Conservation (phyloP, 805 yeast species). For the Hanseniaspora lachancei region DNA sequence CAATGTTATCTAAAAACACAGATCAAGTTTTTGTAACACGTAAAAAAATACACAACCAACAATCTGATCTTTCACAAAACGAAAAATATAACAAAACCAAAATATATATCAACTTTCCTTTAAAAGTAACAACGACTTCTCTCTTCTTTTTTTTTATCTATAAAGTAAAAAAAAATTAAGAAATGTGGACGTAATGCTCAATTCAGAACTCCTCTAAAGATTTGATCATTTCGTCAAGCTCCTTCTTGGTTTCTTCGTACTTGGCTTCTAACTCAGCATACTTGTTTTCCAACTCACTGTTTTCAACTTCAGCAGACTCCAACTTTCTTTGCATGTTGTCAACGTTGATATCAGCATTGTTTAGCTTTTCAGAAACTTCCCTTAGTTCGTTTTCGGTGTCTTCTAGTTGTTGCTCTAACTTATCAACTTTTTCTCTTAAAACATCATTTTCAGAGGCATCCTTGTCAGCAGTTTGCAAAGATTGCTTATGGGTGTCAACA, state of each 20-base stretch:
- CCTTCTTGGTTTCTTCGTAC: conserved; percentile 75
- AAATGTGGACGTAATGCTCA: too few species aligned
- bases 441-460: conserved; percentile 83
- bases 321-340: conserved; percentile 94
- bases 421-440: conserved; percentile 76
- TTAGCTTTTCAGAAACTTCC: conserved; percentile 84
- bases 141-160: too few species aligned
- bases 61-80: too few species aligned
- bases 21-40: too few species aligned
- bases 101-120: too few species aligned
- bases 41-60: too few species aligned
- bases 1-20: too few species aligned
- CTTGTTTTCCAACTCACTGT: conserved; percentile 80
- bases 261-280: conserved; percentile 75
- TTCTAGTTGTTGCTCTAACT: conserved; percentile 84
- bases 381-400: conserved; percentile 79
- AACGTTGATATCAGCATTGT: conserved; percentile 90
- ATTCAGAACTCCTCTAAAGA: conserved; percentile 58
- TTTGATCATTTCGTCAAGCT: conserved; percentile 90
- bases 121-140: too few species aligned
- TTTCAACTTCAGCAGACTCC: conserved; percentile 79
- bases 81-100: too few species aligned
- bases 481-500: conserved; percentile 62
- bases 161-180: not conserved
- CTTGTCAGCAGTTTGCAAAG: conserved; percentile 81